Base-by-base conservation (phyloP, 768 basidiomycete species). In the Mycena polygramma region DNA sequence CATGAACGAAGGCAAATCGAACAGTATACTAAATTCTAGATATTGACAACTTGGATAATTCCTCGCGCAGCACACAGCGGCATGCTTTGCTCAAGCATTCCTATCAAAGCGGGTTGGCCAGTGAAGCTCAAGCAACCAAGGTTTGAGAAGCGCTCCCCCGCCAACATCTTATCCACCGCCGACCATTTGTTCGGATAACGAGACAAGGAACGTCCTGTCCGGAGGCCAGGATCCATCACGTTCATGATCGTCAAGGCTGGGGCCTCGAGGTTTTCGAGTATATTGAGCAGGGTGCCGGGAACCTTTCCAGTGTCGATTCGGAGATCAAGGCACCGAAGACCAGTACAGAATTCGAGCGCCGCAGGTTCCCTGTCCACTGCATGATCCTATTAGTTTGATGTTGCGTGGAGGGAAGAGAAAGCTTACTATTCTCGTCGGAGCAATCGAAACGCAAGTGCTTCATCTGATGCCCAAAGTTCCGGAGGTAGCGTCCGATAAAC, bases 1-100 rank as follows among this genome's bases (percentile, higher is more conserved):
- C n/a, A n/a, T n/a, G n/a, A n/a, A n/a, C 6, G 30, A 30, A 30
- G 30, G 30, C 30, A 30, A 30, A 30, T 30, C 30, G 30, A 30
- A 30, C 6, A 30, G 30, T 6, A 30, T 30, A n/a, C n/a, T n/a
- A 6, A 30, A 30, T 30, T 30, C 30, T 30, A 30, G 30, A 43
- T 43, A 43, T 43, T 10, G 13, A 43, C 41, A 13, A 64, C 37
- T 53, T 39, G n/a, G 46, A 57, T 26, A 14, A 65, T 49, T 4
- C 64, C 64, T 4, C 64, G 64, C 10, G 64, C 55, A 37, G 64
- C 64, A 49, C 64, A 65, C 55, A 57, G 57, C 30, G 30, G 45
- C 64, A 65, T 22, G 20, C 7, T 48, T 45, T 65, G 7, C 0
- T 13, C 45, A 35, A 65, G 55, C 17, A 15, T 57, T 9, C 46